Evolutionary conservation across 2,329 filamentous ascomycete genomes (phyloP), one percentile per base, ranked within the genome.

Genomic region (Ceratocystiopsis minuta): DNA sequence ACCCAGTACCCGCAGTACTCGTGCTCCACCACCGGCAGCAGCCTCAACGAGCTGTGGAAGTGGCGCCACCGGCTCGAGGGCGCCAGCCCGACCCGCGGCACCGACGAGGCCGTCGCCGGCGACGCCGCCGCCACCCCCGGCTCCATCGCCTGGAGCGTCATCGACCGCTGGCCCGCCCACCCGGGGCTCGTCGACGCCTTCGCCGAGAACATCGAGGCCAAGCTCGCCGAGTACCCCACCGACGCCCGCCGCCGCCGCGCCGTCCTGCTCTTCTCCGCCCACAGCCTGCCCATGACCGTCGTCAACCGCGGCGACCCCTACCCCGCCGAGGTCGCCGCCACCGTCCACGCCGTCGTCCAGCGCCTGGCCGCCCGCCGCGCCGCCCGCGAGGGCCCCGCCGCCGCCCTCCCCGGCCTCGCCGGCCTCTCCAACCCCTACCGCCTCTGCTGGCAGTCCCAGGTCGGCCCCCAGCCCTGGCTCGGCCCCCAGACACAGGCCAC

Each of bases 1-100:
- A 95, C 88, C 24, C 90, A 98, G 60, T 98, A 98, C 54, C 90
- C 90, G 2, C 90, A 98, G 58, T 98, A 98, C 61, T 94, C 85
- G 16, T 98, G 92, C 64, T 94, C 86, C 16, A 98, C 90, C 1
- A 98, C 90, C 0, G 90, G 90, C 17, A 94, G 85, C 59, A 94
- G 85, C 48, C 63, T 98, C 44, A 98, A 98, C 54, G 90, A 98
- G 63, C 64, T 98, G 33, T 98, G 90, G 90, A 95, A 92, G 63
- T 95, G 87, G 86, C 73, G 87, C 48, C 81, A 85, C 54, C 69
- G 85, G 48, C 63, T 98, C 41, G 87, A 96, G 59, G 84, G 83
- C 34, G 86, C 84, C 59, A 39, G 40, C 37, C 34, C 24, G 6
- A 17, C 17, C 18, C n/a, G 63, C 65, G 36, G 64, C 64, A 35